Conservation (phyloP, 2,329 filamentous ascomycete genomes). For the Cladosporium sp. region DNA sequence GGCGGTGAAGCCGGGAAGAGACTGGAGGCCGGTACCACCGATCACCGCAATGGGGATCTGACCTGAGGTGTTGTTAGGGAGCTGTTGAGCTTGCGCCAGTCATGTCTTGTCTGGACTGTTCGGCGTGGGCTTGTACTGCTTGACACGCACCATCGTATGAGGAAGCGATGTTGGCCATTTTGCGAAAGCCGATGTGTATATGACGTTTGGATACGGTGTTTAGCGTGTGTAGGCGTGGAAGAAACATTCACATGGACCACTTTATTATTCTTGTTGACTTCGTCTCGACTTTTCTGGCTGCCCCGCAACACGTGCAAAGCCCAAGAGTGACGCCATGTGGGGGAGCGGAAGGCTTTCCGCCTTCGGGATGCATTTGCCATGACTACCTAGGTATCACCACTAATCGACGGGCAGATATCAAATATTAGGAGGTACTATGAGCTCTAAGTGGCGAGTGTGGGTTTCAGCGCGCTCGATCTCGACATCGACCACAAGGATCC, state of each 20-base stretch:
- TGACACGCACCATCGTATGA: constrained; percentile 27
- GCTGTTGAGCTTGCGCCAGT: too few species aligned
- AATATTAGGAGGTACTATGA: too few species aligned
- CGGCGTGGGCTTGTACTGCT: not conserved
- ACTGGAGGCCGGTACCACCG: constrained; percentile 79
- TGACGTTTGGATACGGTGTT: not conserved
- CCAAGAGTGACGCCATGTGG: constrained; percentile 4
- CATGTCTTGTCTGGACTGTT: not conserved
- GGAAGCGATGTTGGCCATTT: constrained; percentile 33
- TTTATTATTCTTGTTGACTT: not conserved
- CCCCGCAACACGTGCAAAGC: constrained; percentile 11
- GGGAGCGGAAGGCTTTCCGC: not conserved
- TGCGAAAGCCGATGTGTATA: constrained; percentile 31
- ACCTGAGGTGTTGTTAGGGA: constrained; percentile 28
- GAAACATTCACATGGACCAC: not conserved
- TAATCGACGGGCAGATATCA: too few species aligned
- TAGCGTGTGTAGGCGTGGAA: not conserved
- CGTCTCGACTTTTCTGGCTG: constrained; percentile 12
- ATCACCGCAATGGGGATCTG: constrained; percentile 50
- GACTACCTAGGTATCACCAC: too few species aligned
- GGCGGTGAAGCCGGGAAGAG: constrained; percentile 80
- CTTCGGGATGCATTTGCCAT: too few species aligned
- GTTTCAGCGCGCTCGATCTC: too few species aligned
- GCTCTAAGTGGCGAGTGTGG: too few species aligned
- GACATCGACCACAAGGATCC: too few species aligned